Percentiles rank a stretch among this genome's conserved stretches.
Conservation (phyloP, 2,329 filamentous ascomycete species). For the Aspergillus proliferans region DNA sequence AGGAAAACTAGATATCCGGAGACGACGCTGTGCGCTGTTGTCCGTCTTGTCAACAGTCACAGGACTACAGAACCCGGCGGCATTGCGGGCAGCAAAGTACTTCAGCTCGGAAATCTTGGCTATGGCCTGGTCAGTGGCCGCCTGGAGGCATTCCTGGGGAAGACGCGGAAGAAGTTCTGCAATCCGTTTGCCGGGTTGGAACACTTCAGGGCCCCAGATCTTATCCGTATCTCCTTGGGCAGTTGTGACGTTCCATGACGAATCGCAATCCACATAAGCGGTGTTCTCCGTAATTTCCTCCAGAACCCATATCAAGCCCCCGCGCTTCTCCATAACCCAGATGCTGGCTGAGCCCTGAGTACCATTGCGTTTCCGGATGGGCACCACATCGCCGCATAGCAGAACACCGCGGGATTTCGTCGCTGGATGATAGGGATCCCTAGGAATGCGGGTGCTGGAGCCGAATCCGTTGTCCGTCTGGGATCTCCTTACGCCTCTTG, state of each 20-base stretch:
- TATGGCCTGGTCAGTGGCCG: conserved; percentile 68
- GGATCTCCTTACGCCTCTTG: conserved; percentile 44
- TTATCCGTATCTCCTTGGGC: conserved; percentile 69
- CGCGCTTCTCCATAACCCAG: conserved; percentile 96
- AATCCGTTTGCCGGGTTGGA: conserved; percentile 65
- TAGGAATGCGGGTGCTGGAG: conserved; percentile 45
- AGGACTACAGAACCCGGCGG: conserved; percentile 72
- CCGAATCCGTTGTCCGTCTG: conserved; percentile 54
- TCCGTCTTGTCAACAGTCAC: conserved; percentile 70
- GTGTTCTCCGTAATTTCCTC: conserved; percentile 97
- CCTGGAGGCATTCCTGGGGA: conserved; percentile 63
- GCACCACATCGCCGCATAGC: conserved; percentile 94
- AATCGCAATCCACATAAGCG: conserved; percentile 68
- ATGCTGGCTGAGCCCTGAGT: conserved; percentile 85
- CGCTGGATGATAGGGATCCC: conserved; percentile 58
- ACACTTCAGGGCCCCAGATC: conserved; percentile 73
- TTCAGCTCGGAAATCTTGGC: conserved; percentile 64
- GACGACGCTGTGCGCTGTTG: conserved; percentile 52
- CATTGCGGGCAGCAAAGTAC: conserved; percentile 80
- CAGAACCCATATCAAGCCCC: conserved; percentile 92
- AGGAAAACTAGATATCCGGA: conserved; percentile 88
- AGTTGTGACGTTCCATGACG: conserved; percentile 65
- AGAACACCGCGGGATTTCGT: conserved; percentile 81
- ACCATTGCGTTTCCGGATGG: conserved; percentile 93
- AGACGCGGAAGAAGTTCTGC: conserved; percentile 74